Percentiles rank a stretch among this genome's conserved stretches.
These are phyloP conservation scores for Anacardium occidentale DNA, from an alignment of 345 rosid genomes.

Conservation along the genomic window DNA sequence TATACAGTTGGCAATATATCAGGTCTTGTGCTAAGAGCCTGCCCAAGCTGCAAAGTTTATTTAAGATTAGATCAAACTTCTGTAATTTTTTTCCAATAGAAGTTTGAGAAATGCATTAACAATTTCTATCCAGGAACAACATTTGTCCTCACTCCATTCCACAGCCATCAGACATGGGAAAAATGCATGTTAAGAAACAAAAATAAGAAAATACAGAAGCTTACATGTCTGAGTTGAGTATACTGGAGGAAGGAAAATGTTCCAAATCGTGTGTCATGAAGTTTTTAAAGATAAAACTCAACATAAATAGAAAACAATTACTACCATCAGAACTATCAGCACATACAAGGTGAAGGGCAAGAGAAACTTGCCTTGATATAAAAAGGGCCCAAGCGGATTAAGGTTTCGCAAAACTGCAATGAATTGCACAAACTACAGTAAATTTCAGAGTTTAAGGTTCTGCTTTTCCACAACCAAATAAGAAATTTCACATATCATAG, in stretches of 20 bases:
- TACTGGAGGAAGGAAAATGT: not conserved
- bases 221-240: not conserved
- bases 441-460: constrained; percentile 6
- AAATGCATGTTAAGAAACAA: not conserved
- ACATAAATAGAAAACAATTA: not conserved
- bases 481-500: not conserved
- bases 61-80: constrained; percentile 12
- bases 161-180: not conserved
- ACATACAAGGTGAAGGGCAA: not conserved
- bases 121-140: constrained; percentile 1
- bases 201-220: not conserved
- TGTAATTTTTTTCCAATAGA: not conserved
- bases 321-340: not conserved
- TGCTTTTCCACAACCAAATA: not conserved
- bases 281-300: not conserved
- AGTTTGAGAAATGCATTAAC: not conserved
- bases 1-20: constrained; percentile 82
- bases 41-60: constrained; percentile 69
- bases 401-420: constrained; percentile 84
- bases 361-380: constrained; percentile 71
- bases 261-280: not conserved
- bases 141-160: not conserved
- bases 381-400: constrained; percentile 88
- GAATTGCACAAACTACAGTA: constrained; percentile 10
- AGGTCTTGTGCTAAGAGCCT: constrained; percentile 94